phyloP scores from a whole-genome alignment of 148 eudicot genomes.

The Diospyros lotus region DNA sequence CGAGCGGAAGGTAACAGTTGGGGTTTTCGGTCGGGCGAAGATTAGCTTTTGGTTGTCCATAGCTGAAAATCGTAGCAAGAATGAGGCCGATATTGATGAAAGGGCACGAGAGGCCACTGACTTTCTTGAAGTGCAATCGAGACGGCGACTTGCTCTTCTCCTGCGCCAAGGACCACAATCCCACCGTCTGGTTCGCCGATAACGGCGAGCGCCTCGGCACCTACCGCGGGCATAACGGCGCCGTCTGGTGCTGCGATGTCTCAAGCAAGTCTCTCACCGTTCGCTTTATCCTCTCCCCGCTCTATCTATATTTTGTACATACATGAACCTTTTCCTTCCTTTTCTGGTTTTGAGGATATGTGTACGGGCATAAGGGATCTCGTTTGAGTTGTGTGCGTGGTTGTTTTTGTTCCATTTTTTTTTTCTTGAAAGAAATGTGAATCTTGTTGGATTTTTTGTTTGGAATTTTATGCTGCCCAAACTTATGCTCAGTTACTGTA shows the following conservation, averaged over 20 bases:
- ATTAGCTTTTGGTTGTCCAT: too few relatives aligned
- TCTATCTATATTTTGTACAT: too few relatives aligned
- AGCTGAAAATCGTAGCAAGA: neutral
- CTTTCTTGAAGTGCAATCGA: constrained; percentile 76
- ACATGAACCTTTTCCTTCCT: neutral
- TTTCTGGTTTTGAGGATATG: neutral
- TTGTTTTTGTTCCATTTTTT: neutral
- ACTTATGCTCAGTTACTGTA: too few relatives aligned
- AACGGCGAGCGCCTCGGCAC: constrained; percentile 86
- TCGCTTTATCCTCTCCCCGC: too few relatives aligned
- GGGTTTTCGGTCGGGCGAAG: too few relatives aligned
- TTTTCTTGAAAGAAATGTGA: too few relatives aligned
- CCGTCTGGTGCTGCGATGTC: constrained; percentile 90
- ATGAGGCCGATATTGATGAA: constrained; percentile 99
- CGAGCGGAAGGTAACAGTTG: too few relatives aligned
- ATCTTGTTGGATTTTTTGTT: too few relatives aligned
- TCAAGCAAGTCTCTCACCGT: constrained; percentile 37
- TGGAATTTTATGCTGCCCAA: too few relatives aligned
- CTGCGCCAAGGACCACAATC: constrained; percentile 63
- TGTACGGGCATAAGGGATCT: neutral
- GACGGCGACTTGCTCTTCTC: constrained; percentile 76
- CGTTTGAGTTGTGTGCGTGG: neutral
- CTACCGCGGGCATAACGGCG: constrained; percentile 90
- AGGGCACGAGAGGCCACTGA: constrained; percentile 94
- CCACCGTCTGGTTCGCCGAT: constrained; percentile 67